A percentile compares a stretch with the other conserved stretches of the same genome.
Evolutionary conservation across 2,329 filamentous ascomycete species (phyloP).

Genomic region (Capronia americana): DNA sequence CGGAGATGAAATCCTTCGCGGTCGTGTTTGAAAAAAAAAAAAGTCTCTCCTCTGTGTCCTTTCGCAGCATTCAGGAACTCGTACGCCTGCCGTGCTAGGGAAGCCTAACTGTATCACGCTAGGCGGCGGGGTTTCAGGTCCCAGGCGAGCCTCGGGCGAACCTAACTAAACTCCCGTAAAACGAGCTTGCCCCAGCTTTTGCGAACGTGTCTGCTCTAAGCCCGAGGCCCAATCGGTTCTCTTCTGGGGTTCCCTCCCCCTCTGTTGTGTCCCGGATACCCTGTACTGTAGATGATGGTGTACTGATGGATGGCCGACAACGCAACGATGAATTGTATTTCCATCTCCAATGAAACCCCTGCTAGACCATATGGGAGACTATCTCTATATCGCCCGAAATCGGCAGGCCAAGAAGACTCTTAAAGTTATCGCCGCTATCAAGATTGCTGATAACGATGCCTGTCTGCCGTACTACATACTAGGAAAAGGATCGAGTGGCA

Average conservation of each 20-base stretch:
- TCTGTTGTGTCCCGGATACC: too few relatives aligned
- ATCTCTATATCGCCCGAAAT: not conserved
- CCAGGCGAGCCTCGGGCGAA: slow-evolving; percentile 25
- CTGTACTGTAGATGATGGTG: not conserved
- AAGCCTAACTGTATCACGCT: not conserved
- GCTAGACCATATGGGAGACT: not conserved
- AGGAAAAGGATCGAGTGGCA: not conserved
- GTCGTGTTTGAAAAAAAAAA: not conserved
- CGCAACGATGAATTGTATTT: not conserved
- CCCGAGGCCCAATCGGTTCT: not conserved
- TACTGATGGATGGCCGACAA: not conserved
- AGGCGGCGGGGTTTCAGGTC: slow-evolving; percentile 32
- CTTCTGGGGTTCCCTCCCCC: not conserved
- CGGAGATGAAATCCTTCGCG: not conserved
- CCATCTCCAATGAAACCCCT: not conserved
- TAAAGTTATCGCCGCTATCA: slow-evolving; percentile 10
- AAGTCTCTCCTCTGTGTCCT: not conserved
- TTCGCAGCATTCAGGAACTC: not conserved
- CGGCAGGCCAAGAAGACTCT: slow-evolving; percentile 5
- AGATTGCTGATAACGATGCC: slow-evolving; percentile 9
- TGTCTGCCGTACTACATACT: not conserved
- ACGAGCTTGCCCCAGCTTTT: slow-evolving; percentile 30
- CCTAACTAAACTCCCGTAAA: not conserved
- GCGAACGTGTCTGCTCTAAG: not conserved
- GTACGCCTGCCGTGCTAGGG: not conserved